Evolutionary conservation across 2,329 filamentous ascomycete species (phyloP), one percentile per base, ranked within the genome.

Genomic region (Diaporthe capsici): DNA sequence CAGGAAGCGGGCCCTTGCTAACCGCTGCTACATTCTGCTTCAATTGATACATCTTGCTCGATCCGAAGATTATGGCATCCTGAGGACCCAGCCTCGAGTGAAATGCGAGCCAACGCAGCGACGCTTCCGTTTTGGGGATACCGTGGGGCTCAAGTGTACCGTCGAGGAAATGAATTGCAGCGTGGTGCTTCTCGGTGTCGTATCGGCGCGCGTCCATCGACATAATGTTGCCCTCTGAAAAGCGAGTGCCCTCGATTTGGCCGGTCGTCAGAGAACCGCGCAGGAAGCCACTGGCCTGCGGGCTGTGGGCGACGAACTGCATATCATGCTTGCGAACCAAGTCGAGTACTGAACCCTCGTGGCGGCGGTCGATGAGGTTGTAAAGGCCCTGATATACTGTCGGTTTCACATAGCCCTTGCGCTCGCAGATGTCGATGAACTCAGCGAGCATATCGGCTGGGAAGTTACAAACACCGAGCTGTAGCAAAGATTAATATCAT

Each of bases 381-480:
- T 63, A 63, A 3, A 63, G 12, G n/a, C 60, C 60, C 12, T 63
- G n/a, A 15, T 63, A 63, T 28, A 63, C 60, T 1, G 13, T 31
- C n/a, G 60, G 60, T 15, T 63, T 63, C 6, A 63, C 60, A 5
- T 44, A 63, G 60, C 60, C 39, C n/a, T 44, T 63, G 9, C 37
- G n/a, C 22, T 63, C 37, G 39, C 60, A 28, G 7, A 63, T 44
- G 2, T 91, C 84, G 80, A 94, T 90, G 10, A 44, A 44, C 8
- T 44, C n/a, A 7, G 37, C n/a, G 39, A 44, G 60, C 60, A 44
- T 20, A 3, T 63, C 60, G 13, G 60, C n/a, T 10, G 60, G 37
- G 7, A 44, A 44, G 6, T 63, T 63, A 13, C 60, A 63, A 20
- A 63, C 8, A 2, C 60, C 60, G 0, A 42, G 37, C 60, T 63